Conservation (phyloP, 1,284 basidiomycete species). For the Sanghuangporus sanghuang region DNA sequence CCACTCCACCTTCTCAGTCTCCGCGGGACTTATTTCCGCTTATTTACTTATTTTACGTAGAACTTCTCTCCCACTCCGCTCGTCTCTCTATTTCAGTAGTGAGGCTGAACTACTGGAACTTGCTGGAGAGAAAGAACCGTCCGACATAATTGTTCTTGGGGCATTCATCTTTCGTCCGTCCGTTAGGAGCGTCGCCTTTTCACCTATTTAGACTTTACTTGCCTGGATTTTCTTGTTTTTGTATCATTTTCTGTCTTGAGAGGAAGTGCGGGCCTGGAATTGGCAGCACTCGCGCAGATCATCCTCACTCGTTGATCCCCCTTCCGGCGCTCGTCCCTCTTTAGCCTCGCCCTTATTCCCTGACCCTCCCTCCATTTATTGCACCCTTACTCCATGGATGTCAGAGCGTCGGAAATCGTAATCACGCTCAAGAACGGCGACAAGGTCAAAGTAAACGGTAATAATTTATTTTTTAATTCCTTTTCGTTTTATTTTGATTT, state of each 20-base stretch:
- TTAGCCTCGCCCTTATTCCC: background rate
- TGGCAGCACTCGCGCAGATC: background rate
- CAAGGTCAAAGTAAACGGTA: constrained; percentile 79
- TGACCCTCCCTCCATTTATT: background rate
- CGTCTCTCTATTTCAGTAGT: background rate
- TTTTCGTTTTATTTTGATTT: constrained; percentile 16
- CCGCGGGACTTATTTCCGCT: background rate
- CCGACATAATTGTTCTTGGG: background rate
- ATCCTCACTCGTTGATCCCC: background rate
- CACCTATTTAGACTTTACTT: background rate
- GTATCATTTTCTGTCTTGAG: background rate
- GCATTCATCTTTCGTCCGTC: background rate
- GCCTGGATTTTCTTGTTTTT: background rate
- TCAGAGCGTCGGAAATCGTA: constrained; percentile 6
- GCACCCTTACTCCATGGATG: background rate
- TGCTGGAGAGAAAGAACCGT: background rate
- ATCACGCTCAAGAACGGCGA: constrained; percentile 68
- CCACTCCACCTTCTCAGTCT: background rate
- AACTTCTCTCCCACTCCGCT: background rate
- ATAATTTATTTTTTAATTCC: constrained; percentile 24
- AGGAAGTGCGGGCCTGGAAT: background rate
- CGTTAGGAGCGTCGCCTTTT: background rate
- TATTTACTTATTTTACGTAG: background rate
- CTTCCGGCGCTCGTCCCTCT: background rate
- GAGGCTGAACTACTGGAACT: background rate